phyloP scores from a whole-genome alignment of 768 basidiomycete genomes.

The Suillus cothurnatus region DNA sequence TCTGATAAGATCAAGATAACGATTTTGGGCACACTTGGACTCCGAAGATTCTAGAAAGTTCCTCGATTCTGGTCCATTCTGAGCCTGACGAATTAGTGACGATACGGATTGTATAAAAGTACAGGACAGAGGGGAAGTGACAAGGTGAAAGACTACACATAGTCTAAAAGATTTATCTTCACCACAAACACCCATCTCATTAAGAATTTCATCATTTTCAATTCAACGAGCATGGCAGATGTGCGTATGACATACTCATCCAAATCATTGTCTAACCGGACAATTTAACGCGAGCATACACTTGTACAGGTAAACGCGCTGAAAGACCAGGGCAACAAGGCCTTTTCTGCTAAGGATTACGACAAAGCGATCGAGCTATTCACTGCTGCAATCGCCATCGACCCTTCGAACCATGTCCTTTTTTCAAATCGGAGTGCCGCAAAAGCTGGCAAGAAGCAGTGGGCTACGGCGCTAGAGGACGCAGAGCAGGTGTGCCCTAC shows the following conservation, averaged over 20 bases:
- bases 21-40: neutral
- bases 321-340: slow-evolving; percentile 95
- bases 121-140: slow-evolving; percentile 1
- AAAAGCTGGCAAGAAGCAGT: slow-evolving; percentile 82
- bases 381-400: slow-evolving; percentile 79
- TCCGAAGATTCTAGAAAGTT: slow-evolving; percentile 36
- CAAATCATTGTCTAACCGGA: slow-evolving; percentile 22
- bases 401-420: slow-evolving; percentile 83
- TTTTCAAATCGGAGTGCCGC: slow-evolving; percentile 94
- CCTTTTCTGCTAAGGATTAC: slow-evolving; percentile 92
- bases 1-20: slow-evolving; percentile 4
- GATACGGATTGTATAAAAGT: slow-evolving; percentile 22
- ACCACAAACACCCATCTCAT: neutral
- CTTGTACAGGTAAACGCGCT: slow-evolving; percentile 52
- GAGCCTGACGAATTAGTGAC: neutral
- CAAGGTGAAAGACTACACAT: neutral
- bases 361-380: slow-evolving; percentile 85
- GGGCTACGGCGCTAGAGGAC: slow-evolving; percentile 75
- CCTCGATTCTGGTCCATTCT: slow-evolving; percentile 12
- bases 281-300: neutral
- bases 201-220: neutral
- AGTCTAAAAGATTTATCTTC: neutral
- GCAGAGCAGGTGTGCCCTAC: slow-evolving; percentile 75
- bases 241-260: slow-evolving; percentile 26
- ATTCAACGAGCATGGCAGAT: slow-evolving; percentile 33